Evolutionary conservation across 352 stramenopile genomes (phyloP), one percentile per base, ranked within the genome.

Genomic region (Blastocystis sp.): DNA sequence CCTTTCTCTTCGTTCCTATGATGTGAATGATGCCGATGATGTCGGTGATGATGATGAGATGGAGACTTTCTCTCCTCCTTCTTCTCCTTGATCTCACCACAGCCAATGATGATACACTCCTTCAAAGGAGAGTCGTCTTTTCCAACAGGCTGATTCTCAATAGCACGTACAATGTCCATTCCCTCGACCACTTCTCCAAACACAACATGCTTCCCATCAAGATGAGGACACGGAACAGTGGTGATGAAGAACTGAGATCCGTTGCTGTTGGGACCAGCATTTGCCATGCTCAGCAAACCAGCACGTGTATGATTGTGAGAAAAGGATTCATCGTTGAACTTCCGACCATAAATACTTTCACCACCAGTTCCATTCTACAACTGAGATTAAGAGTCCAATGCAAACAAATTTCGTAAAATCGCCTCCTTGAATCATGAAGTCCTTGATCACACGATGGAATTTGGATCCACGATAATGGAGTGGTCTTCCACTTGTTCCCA

Each of bases 371-470:
- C 92, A 61, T 95, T 92, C 71, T 83, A 65, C 27, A 43, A 46
- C n/a, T 51, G 63, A 21, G 46, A 9, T 27, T 1, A 66, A 19
- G 54, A 19, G 2, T 52, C 1, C 16, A 43, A 66, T 29, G 4
- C 16, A 16, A 67, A 83, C 71, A 67, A 83, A 83, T 24, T 66
- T 65, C n/a, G 71, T 83, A 49, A 83, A 83, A 83, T 90, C 88
- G 0, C 93, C 93, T 0, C 91, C 94, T 91, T 98, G 95, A 56
- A 98, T 90, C 95, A 98, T 98, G 88, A 99, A 98, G 69, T 95
- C 96, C 90, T 97, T 97, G 90, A 99, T 99, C 74, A 99, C 94
- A 65, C 97, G 94, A 90, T 99, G 97, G 89, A 99, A 98, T 78
- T 51, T 66, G 29, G 71, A 83, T 52, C 71, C 71, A n/a, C 71